Evolutionary conservation across 306 rosid species (phyloP), one percentile per base, ranked within the genome.

Genomic region (Neltuma alba): DNA sequence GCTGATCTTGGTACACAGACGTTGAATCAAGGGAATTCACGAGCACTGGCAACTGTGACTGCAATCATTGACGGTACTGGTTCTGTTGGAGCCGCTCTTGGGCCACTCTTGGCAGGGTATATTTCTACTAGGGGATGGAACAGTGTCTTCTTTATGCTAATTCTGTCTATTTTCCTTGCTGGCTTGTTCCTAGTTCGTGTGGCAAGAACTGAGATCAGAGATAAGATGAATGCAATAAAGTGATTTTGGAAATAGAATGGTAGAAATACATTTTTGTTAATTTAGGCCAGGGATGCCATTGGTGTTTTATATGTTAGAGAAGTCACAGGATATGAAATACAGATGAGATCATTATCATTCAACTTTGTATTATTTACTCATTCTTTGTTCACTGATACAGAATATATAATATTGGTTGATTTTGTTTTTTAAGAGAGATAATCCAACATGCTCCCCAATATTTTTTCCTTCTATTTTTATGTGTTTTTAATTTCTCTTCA

Each of bases 51-150:
- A 16, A 91, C 95, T 3, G 92, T 91, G 33, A 88, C 89, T n/a
- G 91, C 95, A 11, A 91, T 91, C 42, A 89, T 91, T 58, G 92
- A 91, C 79, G 95, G 95, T 5, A 91, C 92, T 23, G 92, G 92
- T 9, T 91, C 91, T 4, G 84, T 87, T 75, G 92, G 92, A 64
- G 91, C 90, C 27, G 89, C 92, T 27, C 57, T 91, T 2, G 95
- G 95, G 15, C 95, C 95, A 13, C 87, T 91, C 50, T 73, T 91
- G 75, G 95, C 92, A 0, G 95, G 92, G 12, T 88, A 83, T 76
- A 63, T 85, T 25, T 87, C 91, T 21, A 75, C 66, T 23, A 34
- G 82, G 54, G 91, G 95, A 76, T 88, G 95, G 95, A 85, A 85
- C 86, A 80, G 80, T 38, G 89, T 88, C 37, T 91, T 91, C 73